Percentiles rank a stretch among this genome's conserved stretches.
phyloP scores from a whole-genome alignment of 2,329 filamentous ascomycete genomes.

The Aspergillus brasiliensis region DNA sequence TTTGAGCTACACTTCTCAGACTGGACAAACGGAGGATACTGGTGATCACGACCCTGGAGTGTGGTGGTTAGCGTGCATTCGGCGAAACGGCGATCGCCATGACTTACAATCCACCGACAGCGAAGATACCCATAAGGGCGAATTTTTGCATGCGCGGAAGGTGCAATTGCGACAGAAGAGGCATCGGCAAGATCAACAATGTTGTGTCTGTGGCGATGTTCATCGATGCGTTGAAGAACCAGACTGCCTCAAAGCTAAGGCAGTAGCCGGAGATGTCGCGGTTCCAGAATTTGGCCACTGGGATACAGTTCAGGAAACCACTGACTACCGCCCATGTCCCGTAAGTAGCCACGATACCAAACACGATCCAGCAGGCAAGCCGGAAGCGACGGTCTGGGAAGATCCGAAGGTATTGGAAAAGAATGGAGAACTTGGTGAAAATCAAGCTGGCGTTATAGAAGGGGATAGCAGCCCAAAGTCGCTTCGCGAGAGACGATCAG shows the following conservation, averaged over 20 bases:
- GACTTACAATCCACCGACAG: constrained; percentile 43
- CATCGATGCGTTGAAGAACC: constrained; percentile 46
- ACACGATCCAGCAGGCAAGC: constrained; percentile 36
- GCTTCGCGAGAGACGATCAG: constrained; percentile 15
- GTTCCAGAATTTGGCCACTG: constrained; percentile 46
- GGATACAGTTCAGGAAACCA: constrained; percentile 46
- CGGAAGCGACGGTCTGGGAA: constrained; percentile 39
- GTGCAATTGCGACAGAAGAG: constrained; percentile 41
- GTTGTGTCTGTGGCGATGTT: constrained; percentile 48
- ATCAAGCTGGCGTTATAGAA: constrained; percentile 37
- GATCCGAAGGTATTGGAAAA: constrained; percentile 51
- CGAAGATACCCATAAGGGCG: constrained; percentile 45
- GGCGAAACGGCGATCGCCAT: not conserved
- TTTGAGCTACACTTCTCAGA: constrained; percentile 26
- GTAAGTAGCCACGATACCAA: constrained; percentile 34
- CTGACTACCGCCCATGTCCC: constrained; percentile 39
- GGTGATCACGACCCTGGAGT: constrained; percentile 32
- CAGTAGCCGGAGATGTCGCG: constrained; percentile 38
- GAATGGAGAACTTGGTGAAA: constrained; percentile 48
- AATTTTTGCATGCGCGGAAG: constrained; percentile 46
- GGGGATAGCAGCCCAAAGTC: constrained; percentile 35
- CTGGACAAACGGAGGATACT: constrained; percentile 35
- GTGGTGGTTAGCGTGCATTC: not conserved
- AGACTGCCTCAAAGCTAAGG: constrained; percentile 42
- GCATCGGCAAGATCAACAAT: constrained; percentile 46